Evolutionary conservation across 73 alveolate species (phyloP).

Genomic region (Paramecium pentaurelia): DNA sequence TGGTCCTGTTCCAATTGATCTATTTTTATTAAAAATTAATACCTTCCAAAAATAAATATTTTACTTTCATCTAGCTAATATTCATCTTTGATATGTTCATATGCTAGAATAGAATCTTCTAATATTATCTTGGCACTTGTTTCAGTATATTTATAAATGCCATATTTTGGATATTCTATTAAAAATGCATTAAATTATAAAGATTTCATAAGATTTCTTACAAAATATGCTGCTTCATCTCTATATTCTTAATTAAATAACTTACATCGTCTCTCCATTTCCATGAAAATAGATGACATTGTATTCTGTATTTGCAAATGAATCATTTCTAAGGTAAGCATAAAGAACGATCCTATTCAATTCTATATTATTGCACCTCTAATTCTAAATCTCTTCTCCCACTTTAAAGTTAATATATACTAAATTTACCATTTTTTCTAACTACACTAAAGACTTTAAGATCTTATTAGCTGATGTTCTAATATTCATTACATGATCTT

Average conservation of each 20-base stretch:
- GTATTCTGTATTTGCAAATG: background rate
- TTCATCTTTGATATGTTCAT: background rate
- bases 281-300: background rate
- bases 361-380: background rate
- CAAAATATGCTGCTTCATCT: background rate
- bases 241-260: background rate
- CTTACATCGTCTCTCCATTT: background rate
- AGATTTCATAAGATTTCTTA: background rate
- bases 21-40: background rate
- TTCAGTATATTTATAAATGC: background rate
- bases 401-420: background rate
- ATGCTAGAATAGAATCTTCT: slow-evolving; percentile 11
- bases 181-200: background rate
- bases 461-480: background rate
- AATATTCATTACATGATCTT: background rate
- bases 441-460: background rate
- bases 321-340: background rate
- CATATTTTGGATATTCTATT: slow-evolving; percentile 38
- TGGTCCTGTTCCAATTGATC: slow-evolving; percentile 47
- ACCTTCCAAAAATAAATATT: background rate
- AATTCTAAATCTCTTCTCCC: background rate
- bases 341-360: background rate
- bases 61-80: background rate
- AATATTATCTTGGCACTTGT: background rate
- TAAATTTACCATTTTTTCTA: background rate